Conservation (phyloP, 2,329 filamentous ascomycete species). For the Xylaria sp. region DNA sequence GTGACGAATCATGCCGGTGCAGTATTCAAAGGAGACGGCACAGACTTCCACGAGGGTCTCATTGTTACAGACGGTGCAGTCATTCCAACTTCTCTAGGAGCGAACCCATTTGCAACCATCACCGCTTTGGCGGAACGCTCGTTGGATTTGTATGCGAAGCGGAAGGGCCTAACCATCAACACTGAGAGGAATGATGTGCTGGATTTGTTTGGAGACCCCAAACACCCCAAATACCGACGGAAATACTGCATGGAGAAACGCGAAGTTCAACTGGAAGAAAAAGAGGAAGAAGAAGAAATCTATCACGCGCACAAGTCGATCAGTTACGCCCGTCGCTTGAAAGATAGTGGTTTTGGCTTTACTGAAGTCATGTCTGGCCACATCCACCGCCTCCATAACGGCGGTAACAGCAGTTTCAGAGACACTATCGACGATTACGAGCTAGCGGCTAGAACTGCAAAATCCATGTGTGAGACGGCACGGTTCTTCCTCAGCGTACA, state of each 20-base stretch:
- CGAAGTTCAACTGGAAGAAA: constrained; percentile 44
- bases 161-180: constrained; percentile 58
- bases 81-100: constrained; percentile 71
- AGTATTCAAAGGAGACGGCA: constrained; percentile 64
- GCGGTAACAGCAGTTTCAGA: constrained; percentile 52
- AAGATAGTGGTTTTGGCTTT: constrained; percentile 67
- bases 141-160: constrained; percentile 62
- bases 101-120: constrained; percentile 77
- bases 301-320: constrained; percentile 54
- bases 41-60: constrained; percentile 66
- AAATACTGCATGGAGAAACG: constrained; percentile 30
- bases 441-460: constrained; percentile 62
- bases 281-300: constrained; percentile 53
- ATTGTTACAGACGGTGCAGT: constrained; percentile 71
- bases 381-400: constrained; percentile 56
- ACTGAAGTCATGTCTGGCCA: constrained; percentile 73
- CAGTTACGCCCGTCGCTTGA: constrained; percentile 55
- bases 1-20: constrained; percentile 71
- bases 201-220: constrained; percentile 66
- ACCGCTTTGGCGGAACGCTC: constrained; percentile 74
- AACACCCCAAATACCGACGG: constrained; percentile 47
- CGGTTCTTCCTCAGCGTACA: constrained; percentile 70
- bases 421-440: constrained; percentile 64
- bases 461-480: constrained; percentile 65
- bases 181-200: constrained; percentile 60